Base-by-base conservation (phyloP, 768 basidiomycete genomes). In the Tricholoma matsutake region DNA sequence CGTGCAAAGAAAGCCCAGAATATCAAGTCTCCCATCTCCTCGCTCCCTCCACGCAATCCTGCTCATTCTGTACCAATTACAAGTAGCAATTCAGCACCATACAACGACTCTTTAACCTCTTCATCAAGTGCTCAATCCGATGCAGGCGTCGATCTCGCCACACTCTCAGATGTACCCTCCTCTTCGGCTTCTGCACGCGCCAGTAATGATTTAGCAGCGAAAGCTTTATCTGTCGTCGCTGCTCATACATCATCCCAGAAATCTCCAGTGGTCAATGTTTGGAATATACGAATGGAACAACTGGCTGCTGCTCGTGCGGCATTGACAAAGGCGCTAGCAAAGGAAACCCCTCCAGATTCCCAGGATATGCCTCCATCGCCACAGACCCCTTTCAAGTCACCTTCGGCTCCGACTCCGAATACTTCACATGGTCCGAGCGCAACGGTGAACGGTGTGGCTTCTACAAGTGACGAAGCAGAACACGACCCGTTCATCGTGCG, bases 1-100 rank as follows among this genome's bases (percentile, higher is more conserved):
- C 79, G 78, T 49, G 83, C 80, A 61, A 82, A 78, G 73, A 81
- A 78, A 67, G 80, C 80, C 2, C 74, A 82, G 62, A 75, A 72
- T 57, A 72, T 74, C 58, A 73, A 64, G 51, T 68, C 71, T 32
- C 67, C 70, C 25, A 70, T 66, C 64, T 63, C 72, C 39, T 60
- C 60, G n/a, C 60, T 55, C 43, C 43, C 63, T 62, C 54, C 41
- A 31, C 56, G 47, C 57, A 54, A 60, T 32, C 18, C 47, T 41
- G 57, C 37, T 18, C 55, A 62, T 18, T 57, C 67, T 53, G 7
- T 58, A 28, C 56, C 59, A 14, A 47, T 22, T 51, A 13, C 62
- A 20, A 52, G 14, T 56, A 16, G 59, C 37, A n/a, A n/a, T n/a
- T n/a, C n/a, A n/a, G n/a, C n/a, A n/a, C n/a, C n/a, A n/a, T n/a